phyloP scores from a whole-genome alignment of 257 asterid genomes.

The Agastache rugosa region DNA sequence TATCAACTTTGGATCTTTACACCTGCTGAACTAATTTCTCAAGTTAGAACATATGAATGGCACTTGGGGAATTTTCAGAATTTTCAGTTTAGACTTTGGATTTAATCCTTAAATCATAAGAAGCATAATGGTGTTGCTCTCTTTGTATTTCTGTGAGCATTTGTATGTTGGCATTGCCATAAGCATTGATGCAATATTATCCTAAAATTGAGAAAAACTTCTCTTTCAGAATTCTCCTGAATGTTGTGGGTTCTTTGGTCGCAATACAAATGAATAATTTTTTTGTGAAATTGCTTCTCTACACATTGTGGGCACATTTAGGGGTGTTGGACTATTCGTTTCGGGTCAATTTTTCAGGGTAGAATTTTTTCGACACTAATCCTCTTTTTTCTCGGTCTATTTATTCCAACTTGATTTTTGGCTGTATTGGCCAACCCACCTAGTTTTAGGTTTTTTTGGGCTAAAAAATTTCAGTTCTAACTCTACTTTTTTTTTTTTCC shows the following conservation, averaged over 20 bases:
- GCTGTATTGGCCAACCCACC: no score
- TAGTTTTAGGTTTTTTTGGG: no score
- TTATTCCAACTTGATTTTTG: no score
- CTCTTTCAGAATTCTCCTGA: not conserved
- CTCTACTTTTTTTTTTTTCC: no score
- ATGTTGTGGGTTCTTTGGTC: not conserved
- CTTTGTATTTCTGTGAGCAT: not conserved
- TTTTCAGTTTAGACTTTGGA: not conserved
- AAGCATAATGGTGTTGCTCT: not conserved
- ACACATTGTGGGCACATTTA: not conserved
- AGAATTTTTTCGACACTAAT: no score
- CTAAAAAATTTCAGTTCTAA: no score
- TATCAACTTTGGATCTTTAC: conserved; percentile 21
- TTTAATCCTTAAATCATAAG: not conserved
- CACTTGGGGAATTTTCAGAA: not conserved
- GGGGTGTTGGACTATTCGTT: no score
- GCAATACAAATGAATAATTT: no score
- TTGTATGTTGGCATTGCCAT: conserved; percentile 9
- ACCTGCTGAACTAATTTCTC: not conserved
- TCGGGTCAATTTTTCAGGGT: no score
- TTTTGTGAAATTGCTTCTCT: not conserved
- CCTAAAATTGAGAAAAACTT: not conserved
- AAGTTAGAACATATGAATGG: not conserved
- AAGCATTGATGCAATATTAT: not conserved
- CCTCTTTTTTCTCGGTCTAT: no score